Evolutionary conservation across 192 early-diverging fungal species (phyloP).

Genomic region (Gonapodya prolifera): DNA sequence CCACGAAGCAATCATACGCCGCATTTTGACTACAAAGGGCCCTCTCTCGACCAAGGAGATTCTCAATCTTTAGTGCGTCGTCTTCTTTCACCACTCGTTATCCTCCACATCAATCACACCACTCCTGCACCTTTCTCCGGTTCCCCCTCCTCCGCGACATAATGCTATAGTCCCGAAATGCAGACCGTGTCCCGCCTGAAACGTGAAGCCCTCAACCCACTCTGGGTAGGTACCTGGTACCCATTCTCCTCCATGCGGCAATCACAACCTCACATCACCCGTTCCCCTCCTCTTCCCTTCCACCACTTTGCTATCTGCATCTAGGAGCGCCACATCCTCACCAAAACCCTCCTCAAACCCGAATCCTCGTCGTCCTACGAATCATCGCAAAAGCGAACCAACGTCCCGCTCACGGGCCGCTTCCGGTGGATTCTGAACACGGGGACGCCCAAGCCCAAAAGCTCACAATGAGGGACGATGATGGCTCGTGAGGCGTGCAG

Average conservation of each 20-base stretch:
- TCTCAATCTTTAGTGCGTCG: not conserved
- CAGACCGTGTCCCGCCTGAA: not conserved
- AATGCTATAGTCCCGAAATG: not conserved
- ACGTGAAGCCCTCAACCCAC: not conserved
- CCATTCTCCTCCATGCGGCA: not conserved
- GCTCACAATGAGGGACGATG: too few relatives aligned
- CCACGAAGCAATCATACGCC: not conserved
- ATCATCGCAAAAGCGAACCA: not conserved
- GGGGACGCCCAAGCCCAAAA: not conserved
- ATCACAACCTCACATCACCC: not conserved
- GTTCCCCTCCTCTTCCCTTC: not conserved
- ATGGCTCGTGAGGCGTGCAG: too few relatives aligned
- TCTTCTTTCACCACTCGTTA: not conserved
- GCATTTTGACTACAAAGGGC: not conserved
- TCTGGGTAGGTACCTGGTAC: not conserved
- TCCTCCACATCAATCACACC: not conserved
- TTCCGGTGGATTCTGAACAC: not conserved
- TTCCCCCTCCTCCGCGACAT: not conserved
- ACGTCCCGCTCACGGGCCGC: not conserved
- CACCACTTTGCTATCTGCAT: not conserved
- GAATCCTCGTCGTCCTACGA: not conserved
- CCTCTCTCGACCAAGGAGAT: not conserved
- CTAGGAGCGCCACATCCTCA: not conserved
- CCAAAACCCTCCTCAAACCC: not conserved
- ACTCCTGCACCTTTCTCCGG: not conserved